Percentiles rank a stretch among this genome's conserved stretches.
Conservation (phyloP, 179 eudicot genomes). For the Spergularia azorica region DNA sequence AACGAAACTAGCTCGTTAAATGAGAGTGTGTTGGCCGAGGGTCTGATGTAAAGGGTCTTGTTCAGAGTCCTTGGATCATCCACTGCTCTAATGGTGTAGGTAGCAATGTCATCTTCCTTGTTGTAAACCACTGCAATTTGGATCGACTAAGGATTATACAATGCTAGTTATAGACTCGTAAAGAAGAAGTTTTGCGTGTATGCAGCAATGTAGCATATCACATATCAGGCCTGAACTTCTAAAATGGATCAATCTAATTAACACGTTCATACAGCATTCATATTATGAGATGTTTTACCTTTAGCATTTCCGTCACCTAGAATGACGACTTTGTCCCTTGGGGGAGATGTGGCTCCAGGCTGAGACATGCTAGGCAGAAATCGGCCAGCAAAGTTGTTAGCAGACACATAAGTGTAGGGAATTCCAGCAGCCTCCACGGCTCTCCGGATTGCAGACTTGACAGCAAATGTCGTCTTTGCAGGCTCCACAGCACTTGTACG, state of each 20-base stretch:
- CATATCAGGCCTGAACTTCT: too few relatives aligned
- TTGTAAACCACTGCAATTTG: slow-evolving; percentile 45
- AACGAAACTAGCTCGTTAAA: slow-evolving; percentile 58
- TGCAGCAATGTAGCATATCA: background rate
- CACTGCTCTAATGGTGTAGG: slow-evolving; percentile 57
- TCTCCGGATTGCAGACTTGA: slow-evolving; percentile 50
- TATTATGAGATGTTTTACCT: slow-evolving; percentile 36
- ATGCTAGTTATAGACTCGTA: background rate
- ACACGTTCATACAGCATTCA: too few relatives aligned
- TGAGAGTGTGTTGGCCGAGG: slow-evolving; percentile 47
- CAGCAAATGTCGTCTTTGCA: slow-evolving; percentile 43
- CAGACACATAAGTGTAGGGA: slow-evolving; percentile 54
- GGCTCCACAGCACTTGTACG: slow-evolving; percentile 61
- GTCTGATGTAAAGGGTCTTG: slow-evolving; percentile 57
- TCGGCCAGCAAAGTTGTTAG: slow-evolving; percentile 56
- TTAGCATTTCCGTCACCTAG: slow-evolving; percentile 74
- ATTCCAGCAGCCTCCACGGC: slow-evolving; percentile 57
- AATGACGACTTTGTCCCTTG: slow-evolving; percentile 67
- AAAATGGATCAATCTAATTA: too few relatives aligned
- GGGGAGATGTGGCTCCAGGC: slow-evolving; percentile 73
- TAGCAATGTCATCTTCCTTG: slow-evolving; percentile 64
- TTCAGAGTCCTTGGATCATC: slow-evolving; percentile 70
- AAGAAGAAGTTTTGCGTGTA: background rate
- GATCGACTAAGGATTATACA: background rate
- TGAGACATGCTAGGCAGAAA: slow-evolving; percentile 62